Percentiles rank a stretch among this genome's conserved stretches.
Conservation (phyloP, 148 eudicot species). For the Spergularia bocconei region DNA sequence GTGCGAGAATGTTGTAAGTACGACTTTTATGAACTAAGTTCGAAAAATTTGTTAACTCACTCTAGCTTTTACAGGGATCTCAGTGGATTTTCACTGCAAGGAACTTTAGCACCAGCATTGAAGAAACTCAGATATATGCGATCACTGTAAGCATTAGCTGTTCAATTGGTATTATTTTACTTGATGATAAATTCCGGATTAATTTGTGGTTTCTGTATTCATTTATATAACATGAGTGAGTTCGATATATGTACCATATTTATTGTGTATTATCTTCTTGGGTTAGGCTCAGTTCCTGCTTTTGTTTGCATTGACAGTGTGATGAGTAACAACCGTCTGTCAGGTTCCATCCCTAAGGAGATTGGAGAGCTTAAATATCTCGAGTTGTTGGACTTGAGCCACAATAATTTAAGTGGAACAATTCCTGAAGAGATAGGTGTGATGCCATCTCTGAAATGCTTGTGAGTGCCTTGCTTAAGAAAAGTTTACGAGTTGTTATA, state of each 20-base stretch:
- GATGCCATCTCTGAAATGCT: constrained; percentile 45
- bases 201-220: not conserved
- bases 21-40: too few species aligned
- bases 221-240: not conserved
- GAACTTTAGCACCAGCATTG: constrained; percentile 36
- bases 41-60: not conserved
- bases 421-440: constrained; percentile 40
- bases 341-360: constrained; percentile 48
- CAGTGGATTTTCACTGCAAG: constrained; percentile 41
- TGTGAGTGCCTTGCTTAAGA: constrained; percentile 33
- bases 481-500: not conserved
- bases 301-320: constrained; percentile 37
- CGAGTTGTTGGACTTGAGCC: constrained; percentile 42
- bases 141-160: constrained; percentile 34
- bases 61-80: constrained; percentile 32
- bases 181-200: not conserved
- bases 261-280: not conserved
- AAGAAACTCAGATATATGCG: constrained; percentile 44
- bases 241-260: not conserved
- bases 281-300: constrained; percentile 16
- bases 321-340: constrained; percentile 42
- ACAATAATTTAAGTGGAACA: constrained; percentile 41
- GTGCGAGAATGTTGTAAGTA: too few species aligned
- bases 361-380: constrained; percentile 44
- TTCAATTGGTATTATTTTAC: not conserved